Percentiles rank a stretch among this genome's conserved stretches.
Conservation (phyloP, 2,329 filamentous ascomycete species). For the Alternaria ethzedia region DNA sequence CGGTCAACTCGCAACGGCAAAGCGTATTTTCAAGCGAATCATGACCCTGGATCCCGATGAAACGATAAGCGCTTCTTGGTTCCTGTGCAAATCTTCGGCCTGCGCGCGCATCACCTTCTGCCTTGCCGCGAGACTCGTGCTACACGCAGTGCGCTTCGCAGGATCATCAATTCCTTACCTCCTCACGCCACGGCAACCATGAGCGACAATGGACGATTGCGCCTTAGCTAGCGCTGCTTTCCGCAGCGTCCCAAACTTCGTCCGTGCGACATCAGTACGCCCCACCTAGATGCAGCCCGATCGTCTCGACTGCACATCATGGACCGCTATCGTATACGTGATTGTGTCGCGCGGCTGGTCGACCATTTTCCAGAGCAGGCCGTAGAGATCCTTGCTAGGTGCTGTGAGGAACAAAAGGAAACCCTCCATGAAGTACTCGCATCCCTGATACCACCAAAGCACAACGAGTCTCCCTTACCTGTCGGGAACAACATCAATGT, state of each 20-base stretch:
- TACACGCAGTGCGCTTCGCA: background rate
- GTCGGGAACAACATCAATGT: background rate
- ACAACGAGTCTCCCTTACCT: background rate
- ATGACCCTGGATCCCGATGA: background rate
- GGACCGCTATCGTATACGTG: background rate
- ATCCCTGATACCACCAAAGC: background rate
- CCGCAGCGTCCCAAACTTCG: background rate
- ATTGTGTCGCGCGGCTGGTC: background rate
- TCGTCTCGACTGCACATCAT: background rate
- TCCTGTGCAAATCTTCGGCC: background rate
- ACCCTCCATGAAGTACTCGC: background rate
- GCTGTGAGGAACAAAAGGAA: background rate
- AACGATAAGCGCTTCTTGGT: background rate
- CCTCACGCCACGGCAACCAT: background rate
- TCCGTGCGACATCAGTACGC: background rate
- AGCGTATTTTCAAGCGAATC: background rate
- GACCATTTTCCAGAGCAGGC: background rate
- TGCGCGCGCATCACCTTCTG: background rate
- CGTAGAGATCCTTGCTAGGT: background rate
- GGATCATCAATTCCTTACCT: background rate
- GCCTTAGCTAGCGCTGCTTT: background rate
- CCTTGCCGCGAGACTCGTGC: background rate
- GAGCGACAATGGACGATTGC: background rate
- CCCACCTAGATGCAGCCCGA: background rate
- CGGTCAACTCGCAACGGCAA: background rate